Evolutionary conservation across 139 green algal genomes (phyloP).

Genomic region (Pycnococcus provasolii): DNA sequence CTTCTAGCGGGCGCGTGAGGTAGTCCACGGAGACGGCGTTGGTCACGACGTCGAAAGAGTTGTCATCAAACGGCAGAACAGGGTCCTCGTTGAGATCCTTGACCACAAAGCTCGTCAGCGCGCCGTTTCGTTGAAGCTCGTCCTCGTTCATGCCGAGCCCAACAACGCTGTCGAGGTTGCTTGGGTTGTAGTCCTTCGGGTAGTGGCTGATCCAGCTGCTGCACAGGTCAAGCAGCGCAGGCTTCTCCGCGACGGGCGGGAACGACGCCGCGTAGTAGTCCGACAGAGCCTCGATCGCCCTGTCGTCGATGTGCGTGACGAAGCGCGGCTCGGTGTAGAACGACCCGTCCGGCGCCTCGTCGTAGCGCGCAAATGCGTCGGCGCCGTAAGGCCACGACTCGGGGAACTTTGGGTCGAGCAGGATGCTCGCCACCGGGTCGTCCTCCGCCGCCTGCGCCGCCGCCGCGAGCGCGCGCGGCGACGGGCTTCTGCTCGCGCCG

Average conservation of each 20-base stretch:
- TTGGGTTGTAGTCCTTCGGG: slow-evolving; percentile 61
- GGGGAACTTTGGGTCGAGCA: slow-evolving; percentile 8
- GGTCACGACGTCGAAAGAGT: slow-evolving; percentile 69
- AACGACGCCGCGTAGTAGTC: slow-evolving; percentile 61
- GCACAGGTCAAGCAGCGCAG: slow-evolving; percentile 70
- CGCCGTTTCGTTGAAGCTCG: slow-evolving; percentile 59
- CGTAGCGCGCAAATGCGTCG: slow-evolving; percentile 59
- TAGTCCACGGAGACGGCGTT: slow-evolving; percentile 74
- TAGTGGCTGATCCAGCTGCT: slow-evolving; percentile 72
- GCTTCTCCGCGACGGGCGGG: slow-evolving; percentile 39
- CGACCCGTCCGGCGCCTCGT: slow-evolving; percentile 35
- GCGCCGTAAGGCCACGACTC: slow-evolving; percentile 56
- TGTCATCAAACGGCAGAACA: slow-evolving; percentile 67
- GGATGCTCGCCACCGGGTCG: not conserved
- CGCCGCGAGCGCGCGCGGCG: not conserved
- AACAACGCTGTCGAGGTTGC: slow-evolving; percentile 35
- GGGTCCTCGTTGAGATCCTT: slow-evolving; percentile 64
- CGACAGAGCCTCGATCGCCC: slow-evolving; percentile 72
- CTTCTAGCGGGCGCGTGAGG: slow-evolving; percentile 59
- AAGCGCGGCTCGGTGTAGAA: slow-evolving; percentile 80
- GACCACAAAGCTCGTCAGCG: slow-evolving; percentile 50
- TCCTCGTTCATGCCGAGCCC: slow-evolving; percentile 71
- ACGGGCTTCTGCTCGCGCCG: not conserved
- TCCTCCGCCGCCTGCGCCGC: not conserved
- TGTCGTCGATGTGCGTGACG: slow-evolving; percentile 91